Evolutionary conservation across 2,329 filamentous ascomycete species (phyloP), one percentile per base, ranked within the genome.

Genomic region (Samsoniella hepiali): DNA sequence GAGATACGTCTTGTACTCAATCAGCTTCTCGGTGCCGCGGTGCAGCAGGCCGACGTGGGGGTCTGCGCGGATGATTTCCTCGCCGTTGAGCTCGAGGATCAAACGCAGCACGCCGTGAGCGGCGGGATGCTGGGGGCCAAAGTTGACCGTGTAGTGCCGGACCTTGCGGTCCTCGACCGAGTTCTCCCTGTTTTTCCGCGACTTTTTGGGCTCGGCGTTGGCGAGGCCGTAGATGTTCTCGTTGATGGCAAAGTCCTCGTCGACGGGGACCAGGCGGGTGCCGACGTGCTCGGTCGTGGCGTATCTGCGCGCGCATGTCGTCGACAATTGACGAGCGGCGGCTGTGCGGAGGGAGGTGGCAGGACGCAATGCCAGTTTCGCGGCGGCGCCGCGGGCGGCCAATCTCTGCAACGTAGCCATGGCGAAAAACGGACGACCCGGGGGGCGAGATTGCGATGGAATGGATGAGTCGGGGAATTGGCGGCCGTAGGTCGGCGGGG

Each of bases 1-100:
- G 74, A 98, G 86, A 76, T 99, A 99, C 71, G 94, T 97, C 85
- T 97, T 97, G 86, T 99, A 99, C 84, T 99, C 95, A 80, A 98
- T 98, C 80, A 99, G 87, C 86, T 99, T 99, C 85, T 99, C 95
- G 67, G 95, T 99, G 70, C 95, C 95, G 72, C 95, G 88, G 79
- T 99, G 95, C 73, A 99, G 86, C 77, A 99, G 82, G 64, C 95
- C 95, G 72, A 99, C 94, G 80, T 99, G 95, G 54, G 95, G 95
- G 78, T 99, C 95, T 68, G 93, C 91, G 75, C 95, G 91, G 72
- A 99, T 84, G 74, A 99, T 98, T 80, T 97, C 92, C 82, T 99
- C 95, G 76, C 95, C 95, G 79, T 92, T 97, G 75, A 99, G 86
- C 79, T 99, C 95, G 72, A 99, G 86, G 82, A 99, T 99, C 80